phyloP scores from a whole-genome alignment of 2,329 filamentous ascomycete species.

The Colletotrichum echinochloae region DNA sequence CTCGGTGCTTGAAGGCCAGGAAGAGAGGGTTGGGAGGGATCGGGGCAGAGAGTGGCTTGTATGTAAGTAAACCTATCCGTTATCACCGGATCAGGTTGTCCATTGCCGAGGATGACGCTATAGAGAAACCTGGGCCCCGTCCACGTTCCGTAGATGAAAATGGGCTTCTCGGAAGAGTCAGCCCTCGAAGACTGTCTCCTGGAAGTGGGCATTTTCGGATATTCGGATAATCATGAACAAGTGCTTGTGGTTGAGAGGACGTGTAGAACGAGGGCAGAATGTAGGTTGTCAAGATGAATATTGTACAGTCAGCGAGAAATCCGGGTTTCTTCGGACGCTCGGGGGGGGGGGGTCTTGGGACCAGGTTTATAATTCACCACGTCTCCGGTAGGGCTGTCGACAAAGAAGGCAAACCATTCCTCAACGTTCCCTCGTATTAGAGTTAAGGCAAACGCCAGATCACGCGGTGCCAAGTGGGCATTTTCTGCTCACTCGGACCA shows the following conservation, averaged over 20 bases:
- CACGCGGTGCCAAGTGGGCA: no score
- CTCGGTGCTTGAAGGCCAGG: neutral
- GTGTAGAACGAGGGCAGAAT: neutral
- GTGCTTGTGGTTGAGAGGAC: neutral
- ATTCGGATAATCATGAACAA: rapidly evolving
- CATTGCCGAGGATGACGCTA: neutral
- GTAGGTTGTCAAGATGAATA: neutral
- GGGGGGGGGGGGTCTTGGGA: neutral
- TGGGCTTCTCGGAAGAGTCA: no score
- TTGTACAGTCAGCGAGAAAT: neutral
- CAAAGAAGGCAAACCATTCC: neutral
- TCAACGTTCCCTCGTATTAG: neutral
- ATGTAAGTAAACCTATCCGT: neutral
- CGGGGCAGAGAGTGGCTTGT: neutral
- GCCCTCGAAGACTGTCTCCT: no score
- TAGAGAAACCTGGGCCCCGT: neutral
- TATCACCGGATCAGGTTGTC: neutral
- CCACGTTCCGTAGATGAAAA: neutral
- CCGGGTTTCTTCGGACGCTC: neutral
- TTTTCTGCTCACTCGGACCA: neutral
- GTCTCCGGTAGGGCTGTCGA: neutral
- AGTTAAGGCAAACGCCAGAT: neutral
- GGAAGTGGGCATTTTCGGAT: neutral
- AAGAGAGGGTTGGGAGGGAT: neutral
- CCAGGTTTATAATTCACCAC: neutral